Base-by-base conservation (phyloP, 2,329 filamentous ascomycete species). In the Tricladium varicosporioides region DNA sequence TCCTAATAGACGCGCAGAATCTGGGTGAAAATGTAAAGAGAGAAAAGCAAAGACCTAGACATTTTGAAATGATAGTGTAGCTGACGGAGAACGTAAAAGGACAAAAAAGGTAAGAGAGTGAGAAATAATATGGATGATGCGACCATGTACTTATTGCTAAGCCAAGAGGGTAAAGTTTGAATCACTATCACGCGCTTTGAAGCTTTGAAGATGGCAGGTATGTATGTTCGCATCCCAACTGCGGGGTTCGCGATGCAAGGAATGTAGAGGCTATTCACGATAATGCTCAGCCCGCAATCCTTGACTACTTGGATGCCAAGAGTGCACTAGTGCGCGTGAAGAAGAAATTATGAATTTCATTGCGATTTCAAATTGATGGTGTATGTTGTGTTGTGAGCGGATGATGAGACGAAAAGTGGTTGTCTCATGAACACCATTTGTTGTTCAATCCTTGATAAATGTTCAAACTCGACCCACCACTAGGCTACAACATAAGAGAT, bases 1-100 rank as follows among this genome's bases (percentile, higher is more conserved):
- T 27, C 16, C 33, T 48, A 46, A 2, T 49, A 42, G 50, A 56
- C 53, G 50, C 52, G 46, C 55, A 60, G 48, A 53, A 50, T 49
- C 59, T 48, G 51, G 9, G 47, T 47, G 32, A 57, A 19, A 43
- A 56, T 22, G 43, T 13, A 43, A 55, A 58, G 32, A 14, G 48
- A 40, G 11, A 51, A 42, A 9, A 47, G 27, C 48, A 22, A 15
- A 15, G 40, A 15, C 7, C 32, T 40, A 22, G 44, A n/a, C 54
- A 55, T 57, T 2, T 50, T 57, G 52, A 27, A 32, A 9, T 43
- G 22, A 27, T 27, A 27, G 22, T 27, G 22, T 27, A 27, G 7
- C 22, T 27, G 22, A 7, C 22, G 15, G 14, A 33, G 19, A 44
- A 10, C 7, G 16, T 14, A 4, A 27, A 43, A 14, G 40, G 13